Evolutionary conservation across 148 eudicot species (phyloP), one percentile per base, ranked within the genome.

Genomic region (Vaccinium myrtillus): DNA sequence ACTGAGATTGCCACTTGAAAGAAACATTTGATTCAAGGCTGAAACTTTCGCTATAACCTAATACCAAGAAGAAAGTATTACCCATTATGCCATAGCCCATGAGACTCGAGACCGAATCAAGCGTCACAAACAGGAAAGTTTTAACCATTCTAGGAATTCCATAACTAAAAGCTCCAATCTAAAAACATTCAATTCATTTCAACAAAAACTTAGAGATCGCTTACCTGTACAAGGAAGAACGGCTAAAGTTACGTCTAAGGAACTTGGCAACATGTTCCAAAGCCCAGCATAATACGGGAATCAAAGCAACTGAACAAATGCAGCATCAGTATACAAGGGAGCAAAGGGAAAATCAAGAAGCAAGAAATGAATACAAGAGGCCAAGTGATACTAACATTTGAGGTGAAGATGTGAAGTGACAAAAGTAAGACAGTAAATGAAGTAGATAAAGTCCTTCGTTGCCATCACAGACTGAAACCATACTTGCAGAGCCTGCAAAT

Each of bases 241-340:
- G 91, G 82, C 90, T 89, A 89, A 95, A 97, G 83, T 97, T 97
- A 50, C 93, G 95, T 88, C 98, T 93, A 59, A 95, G 94, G 81
- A 95, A 95, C 90, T 93, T 97, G 65, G 98, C 98, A 83, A 93
- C 93, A 87, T 90, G 93, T 90, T 97, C 98, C 70, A 97, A 88
- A 43, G 93, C 86, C 55, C 96, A 95, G 86, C 99, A 95, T 69
- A 95, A 83, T n/a, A 97, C 83, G 27, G 99, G 94, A 81, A 97
- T 90, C 73, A 95, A 86, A 85, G 99, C 98, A 94, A 97, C 99
- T 97, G 98, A 79, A 85, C 61, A 49, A 80, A 71, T 67, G 86
- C 56, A 81, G 79, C 50, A 70, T 63, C 63, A 79, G 15, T 30
- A 27, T 36, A 32, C 83, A 69, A 77, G 56, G 70, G 71, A 48